These are phyloP conservation scores for Scedosporium boydii DNA, from an alignment of 2,329 filamentous ascomycete species.

Conservation along the genomic window DNA sequence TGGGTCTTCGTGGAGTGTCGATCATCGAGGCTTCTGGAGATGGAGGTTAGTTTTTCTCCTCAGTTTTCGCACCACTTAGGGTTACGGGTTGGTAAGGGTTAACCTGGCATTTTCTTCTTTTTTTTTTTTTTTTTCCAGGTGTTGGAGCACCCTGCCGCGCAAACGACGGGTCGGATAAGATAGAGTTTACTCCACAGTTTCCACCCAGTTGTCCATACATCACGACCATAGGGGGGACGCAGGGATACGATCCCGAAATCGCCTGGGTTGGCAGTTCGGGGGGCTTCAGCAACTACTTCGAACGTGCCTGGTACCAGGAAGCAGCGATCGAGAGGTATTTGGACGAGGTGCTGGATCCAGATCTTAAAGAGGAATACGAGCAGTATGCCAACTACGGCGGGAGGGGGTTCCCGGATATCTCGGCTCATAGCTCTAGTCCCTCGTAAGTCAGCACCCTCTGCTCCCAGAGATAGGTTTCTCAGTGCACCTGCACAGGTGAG, in stretches of 20 bases:
- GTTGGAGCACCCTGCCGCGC: slow-evolving; percentile 25
- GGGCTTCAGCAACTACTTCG: slow-evolving; percentile 39
- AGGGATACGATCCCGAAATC: slow-evolving; percentile 37
- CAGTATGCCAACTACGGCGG: slow-evolving; percentile 36
- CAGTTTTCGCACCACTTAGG: not conserved
- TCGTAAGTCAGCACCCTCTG: not conserved
- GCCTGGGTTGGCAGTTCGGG: slow-evolving; percentile 43
- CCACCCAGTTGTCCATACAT: slow-evolving; percentile 46
- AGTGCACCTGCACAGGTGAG: not conserved
- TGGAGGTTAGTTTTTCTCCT: slow-evolving; percentile 3
- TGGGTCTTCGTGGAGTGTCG: slow-evolving; percentile 57
- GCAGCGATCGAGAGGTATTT: slow-evolving; percentile 35
- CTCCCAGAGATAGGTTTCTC: not conserved
- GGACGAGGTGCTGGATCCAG: slow-evolving; percentile 10
- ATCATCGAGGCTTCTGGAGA: slow-evolving; percentile 60
- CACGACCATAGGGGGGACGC: slow-evolving; percentile 52
- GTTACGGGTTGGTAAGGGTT: not conserved
- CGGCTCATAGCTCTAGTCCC: slow-evolving; percentile 37
- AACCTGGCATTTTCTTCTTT: not conserved
- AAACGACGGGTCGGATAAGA: slow-evolving; percentile 23
- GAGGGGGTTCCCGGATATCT: slow-evolving; percentile 51
- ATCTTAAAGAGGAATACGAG: slow-evolving; percentile 38
- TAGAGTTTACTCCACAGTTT: slow-evolving; percentile 24
- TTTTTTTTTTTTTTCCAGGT: slow-evolving; percentile 15
- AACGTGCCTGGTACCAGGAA: slow-evolving; percentile 33